phyloP scores from a whole-genome alignment of 352 stramenopile genomes.

The Pythium rhizo-oryzae region DNA sequence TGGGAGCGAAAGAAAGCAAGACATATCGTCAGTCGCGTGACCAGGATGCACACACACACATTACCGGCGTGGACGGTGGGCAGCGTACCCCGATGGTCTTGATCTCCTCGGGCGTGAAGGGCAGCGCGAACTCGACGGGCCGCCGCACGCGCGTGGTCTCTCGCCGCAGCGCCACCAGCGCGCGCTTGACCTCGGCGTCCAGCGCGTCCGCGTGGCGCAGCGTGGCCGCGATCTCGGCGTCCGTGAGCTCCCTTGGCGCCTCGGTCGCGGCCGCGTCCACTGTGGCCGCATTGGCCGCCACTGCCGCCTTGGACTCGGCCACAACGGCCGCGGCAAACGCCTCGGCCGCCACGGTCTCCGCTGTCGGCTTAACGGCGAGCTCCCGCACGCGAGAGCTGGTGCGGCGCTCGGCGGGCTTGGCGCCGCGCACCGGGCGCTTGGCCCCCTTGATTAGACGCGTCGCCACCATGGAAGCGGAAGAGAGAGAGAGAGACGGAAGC shows the following conservation, averaged over 20 bases:
- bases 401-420: constrained; percentile 16
- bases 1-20: constrained; percentile 16
- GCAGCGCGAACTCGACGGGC: constrained; percentile 23
- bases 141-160: constrained; percentile 7
- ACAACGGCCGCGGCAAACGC: constrained; percentile 8
- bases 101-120: constrained; percentile 36
- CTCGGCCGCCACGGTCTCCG: background rate
- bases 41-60: background rate
- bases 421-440: constrained; percentile 12
- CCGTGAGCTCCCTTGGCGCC: constrained; percentile 20
- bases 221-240: constrained; percentile 31
- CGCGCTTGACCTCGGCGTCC: constrained; percentile 18
- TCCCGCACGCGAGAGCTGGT: constrained; percentile 31
- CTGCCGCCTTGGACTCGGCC: background rate
- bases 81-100: constrained; percentile 33
- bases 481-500: background rate
- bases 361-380: constrained; percentile 5
- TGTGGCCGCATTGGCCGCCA: background rate
- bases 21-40: background rate
- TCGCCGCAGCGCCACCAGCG: constrained; percentile 22
- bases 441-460: constrained; percentile 10
- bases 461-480: constrained; percentile 7
- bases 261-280: background rate
- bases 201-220: constrained; percentile 29
- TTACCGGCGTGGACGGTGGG: too few relatives aligned